These are phyloP conservation scores for Trichophyton rubrum DNA, from an alignment of 2,329 filamentous ascomycete species.

Conservation along the genomic window DNA sequence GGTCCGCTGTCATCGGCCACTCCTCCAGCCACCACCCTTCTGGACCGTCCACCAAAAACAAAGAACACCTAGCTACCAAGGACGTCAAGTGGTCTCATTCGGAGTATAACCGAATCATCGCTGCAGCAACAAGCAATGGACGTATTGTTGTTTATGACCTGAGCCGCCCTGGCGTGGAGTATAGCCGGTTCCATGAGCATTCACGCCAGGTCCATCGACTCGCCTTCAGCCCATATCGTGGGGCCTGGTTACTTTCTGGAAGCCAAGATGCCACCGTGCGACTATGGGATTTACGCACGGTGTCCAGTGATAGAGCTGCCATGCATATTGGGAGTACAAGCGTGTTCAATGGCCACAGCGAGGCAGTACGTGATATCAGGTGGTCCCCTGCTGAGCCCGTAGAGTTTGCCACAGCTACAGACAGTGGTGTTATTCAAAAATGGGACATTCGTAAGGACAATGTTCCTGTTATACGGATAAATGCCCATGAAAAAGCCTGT, in stretches of 20 bases:
- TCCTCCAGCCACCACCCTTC: conserved; percentile 39
- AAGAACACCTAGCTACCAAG: conserved; percentile 49
- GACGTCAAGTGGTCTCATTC: conserved; percentile 58
- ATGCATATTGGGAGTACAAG: conserved; percentile 44
- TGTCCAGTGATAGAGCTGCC: conserved; percentile 36
- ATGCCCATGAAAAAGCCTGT: conserved; percentile 49
- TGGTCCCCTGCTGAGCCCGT: conserved; percentile 53
- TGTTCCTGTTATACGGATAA: conserved; percentile 46
- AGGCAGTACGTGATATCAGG: conserved; percentile 50
- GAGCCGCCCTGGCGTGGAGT: conserved; percentile 47
- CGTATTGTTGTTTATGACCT: conserved; percentile 55
- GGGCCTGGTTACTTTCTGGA: conserved; percentile 48
- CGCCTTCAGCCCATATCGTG: conserved; percentile 51
- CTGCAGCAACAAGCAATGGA: conserved; percentile 52
- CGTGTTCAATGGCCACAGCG: conserved; percentile 45
- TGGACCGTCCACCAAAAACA: conserved; percentile 38
- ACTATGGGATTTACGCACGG: conserved; percentile 51
- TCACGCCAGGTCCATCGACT: conserved; percentile 53
- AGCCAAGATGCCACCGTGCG: conserved; percentile 53
- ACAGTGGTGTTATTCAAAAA: conserved; percentile 50
- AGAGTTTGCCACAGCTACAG: conserved; percentile 52
- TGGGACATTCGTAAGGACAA: conserved; percentile 51
- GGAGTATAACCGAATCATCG: conserved; percentile 47
- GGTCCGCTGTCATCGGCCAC: conserved; percentile 47
- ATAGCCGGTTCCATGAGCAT: conserved; percentile 52